Evolutionary conservation across 2,329 filamentous ascomycete genomes (phyloP).

Genomic region (Colletotrichum sp.): DNA sequence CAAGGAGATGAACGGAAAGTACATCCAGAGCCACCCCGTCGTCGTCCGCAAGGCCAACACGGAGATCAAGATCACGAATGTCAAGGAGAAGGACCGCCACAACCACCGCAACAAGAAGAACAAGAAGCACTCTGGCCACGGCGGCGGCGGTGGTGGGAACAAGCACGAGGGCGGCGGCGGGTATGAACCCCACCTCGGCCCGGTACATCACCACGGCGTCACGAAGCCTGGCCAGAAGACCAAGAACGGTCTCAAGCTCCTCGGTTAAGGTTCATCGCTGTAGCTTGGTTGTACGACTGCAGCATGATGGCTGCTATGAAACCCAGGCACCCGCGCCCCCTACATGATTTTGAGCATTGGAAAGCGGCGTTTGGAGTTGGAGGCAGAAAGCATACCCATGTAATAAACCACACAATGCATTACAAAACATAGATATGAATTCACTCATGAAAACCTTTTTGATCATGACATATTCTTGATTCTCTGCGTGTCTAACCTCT

Average conservation of each 20-base stretch:
- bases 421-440: background rate
- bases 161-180: conserved; percentile 36
- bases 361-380: conserved; percentile 1
- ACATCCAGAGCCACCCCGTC: conserved; percentile 96
- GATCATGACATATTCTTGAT: background rate
- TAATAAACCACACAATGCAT: background rate
- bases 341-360: background rate
- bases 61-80: conserved; percentile 81
- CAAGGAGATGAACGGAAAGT: conserved; percentile 98
- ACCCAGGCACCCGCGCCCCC: background rate
- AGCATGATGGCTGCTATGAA: background rate
- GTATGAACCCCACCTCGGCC: conserved; percentile 58
- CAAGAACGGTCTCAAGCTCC: conserved; percentile 67
- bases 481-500: background rate
- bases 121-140: conserved; percentile 22
- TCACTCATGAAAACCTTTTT: background rate
- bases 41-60: conserved; percentile 87
- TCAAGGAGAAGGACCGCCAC: conserved; percentile 48
- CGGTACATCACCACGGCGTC: conserved; percentile 55
- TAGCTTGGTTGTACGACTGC: background rate
- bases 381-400: background rate
- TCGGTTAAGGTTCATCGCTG: conserved; percentile 49
- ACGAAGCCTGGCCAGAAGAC: conserved; percentile 70
- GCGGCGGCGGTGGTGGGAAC: conserved; percentile 33
- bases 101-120: conserved; percentile 37